Evolutionary conservation across 768 basidiomycete species (phyloP), one percentile per base, ranked within the genome.

Genomic region (Kwoniella botswanensis): DNA sequence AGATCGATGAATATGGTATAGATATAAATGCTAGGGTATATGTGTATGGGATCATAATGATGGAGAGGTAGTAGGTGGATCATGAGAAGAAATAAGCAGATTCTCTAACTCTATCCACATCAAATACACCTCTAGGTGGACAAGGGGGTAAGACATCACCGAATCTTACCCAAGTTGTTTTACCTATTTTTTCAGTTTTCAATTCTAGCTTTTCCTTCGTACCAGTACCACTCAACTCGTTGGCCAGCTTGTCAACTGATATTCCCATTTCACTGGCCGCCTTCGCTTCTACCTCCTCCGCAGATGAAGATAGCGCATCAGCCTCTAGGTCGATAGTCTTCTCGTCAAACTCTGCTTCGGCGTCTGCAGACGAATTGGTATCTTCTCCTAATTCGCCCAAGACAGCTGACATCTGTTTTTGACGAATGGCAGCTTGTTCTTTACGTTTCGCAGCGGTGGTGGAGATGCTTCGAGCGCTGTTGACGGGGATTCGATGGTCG

Each of bases 71-170:
- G 5, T 52, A 21, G 11, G 26, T 64, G 63, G 4, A 11, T 58
- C 88, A 97, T 54, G 94, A 95, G 87, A 98, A 98, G 88, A 98
- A 98, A 84, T 98, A 98, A 46, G 87, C 86, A 54, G 91, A 93
- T 68, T 89, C 84, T 82, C 91, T 91, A 84, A 98, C 94, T 71
- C 86, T 86, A 76, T 88, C 86, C 72, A 98, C 93, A 74, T 92
- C 88, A 82, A 98, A 97, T 67, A 86, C 86, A 65, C 96, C 96
- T 85, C 92, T 93, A 83, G 88, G 81, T 0, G 96, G 96, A 22
- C 94, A 82, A 0, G 90, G 90, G 0, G 94, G 94, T 21, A 98
- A 83, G 74, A 95, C 74, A 75, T 92, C 90, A 42, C 86, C 83
- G 55, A 98, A 84, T 74, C 89, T 86, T 65, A 97, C 88, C 80